phyloP scores from a whole-genome alignment of 106 monocot genomes.

The Acorus calamus region DNA sequence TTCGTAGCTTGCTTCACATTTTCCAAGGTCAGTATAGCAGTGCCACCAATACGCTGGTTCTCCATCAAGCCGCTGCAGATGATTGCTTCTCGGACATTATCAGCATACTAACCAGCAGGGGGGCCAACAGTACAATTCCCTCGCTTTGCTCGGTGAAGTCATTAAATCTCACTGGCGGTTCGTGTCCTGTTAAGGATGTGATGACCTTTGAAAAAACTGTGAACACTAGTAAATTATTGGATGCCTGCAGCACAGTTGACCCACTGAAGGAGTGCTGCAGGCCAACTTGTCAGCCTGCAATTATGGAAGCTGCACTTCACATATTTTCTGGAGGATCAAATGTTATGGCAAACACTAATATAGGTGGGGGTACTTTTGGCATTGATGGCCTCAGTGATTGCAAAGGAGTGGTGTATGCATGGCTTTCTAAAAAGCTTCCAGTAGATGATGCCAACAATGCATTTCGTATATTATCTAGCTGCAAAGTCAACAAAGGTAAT shows the following conservation, averaged over 20 bases:
- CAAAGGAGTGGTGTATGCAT: conserved; percentile 83
- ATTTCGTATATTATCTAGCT: conserved; percentile 81
- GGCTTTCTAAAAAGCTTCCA: conserved; percentile 68
- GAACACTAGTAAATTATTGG: conserved; percentile 81
- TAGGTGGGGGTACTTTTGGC: conserved; percentile 30
- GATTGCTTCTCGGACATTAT: conserved; percentile 88
- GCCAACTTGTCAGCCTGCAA: conserved; percentile 79
- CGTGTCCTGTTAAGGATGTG: conserved; percentile 81
- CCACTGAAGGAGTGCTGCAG: conserved; percentile 94
- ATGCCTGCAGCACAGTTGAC: conserved; percentile 74
- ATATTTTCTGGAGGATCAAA: conserved; percentile 43
- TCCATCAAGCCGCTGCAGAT: conserved; percentile 45
- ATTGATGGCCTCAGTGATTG: conserved; percentile 65
- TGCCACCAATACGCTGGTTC: conserved; percentile 38
- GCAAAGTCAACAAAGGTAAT: conserved; percentile 91
- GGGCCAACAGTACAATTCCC: conserved; percentile 72
- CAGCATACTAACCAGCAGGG: conserved; percentile 72
- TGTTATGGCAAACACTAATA: conserved; percentile 26
- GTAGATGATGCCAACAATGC: conserved; percentile 59
- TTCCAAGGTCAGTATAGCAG: conserved; percentile 60
- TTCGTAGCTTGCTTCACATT: conserved; percentile 80
- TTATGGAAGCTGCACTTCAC: conserved; percentile 81
- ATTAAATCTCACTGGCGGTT: conserved; percentile 67
- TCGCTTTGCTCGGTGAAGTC: conserved; percentile 58
- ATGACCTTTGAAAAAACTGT: conserved; percentile 67